Evolutionary conservation across 2,329 filamentous ascomycete genomes (phyloP), one percentile per base, ranked within the genome.

Genomic region (Didymella sp.): DNA sequence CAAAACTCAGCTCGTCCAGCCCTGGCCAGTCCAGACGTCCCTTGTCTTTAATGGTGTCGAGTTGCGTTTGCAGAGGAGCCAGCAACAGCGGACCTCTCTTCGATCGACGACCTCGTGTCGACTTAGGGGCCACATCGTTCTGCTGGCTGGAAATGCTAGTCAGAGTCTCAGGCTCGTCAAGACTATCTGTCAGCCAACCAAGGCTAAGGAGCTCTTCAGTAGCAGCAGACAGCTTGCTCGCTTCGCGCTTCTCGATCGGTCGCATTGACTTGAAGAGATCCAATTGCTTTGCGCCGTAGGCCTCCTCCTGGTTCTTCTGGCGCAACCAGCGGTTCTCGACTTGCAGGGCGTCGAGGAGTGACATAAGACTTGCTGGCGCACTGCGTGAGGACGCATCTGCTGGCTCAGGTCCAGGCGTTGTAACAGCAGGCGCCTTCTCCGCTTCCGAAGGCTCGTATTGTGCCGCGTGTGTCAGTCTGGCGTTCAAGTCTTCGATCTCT

Each of bases 241-340:
- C 30, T n/a, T 48, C 54, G 6, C 43, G 44, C 38, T 47, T 57
- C 48, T 52, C 44, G 12, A 43, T 27, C 13, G 37, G 24, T 21
- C 31, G 54, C 48, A 57, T 43, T 4, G 48, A 38, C 4, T 50
- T 48, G 43, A 57, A 46, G 6, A 57, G 30, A 7, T 47, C 43
- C 15, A 57, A 4, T n/a, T 57, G 48, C 25, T 38, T 37, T 2
- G 48, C 25, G n/a, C 38, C 43, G 30, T 69, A 67, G 24, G 63
- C 51, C 6, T 62, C 59, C 7, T 56, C 42, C 42, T 70, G 48
- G 33, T 71, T 66, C 6, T 66, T 66, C 24, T 61, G 61, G 17
- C 71, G 69, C 27, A 73, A 58, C 69, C 69, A 73, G 17, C 65
- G 65, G 31, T 73, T 73, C 25, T 73, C 70, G 19, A 60, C 60